These are phyloP conservation scores for Globisporangium paroecandrum DNA, from an alignment of 352 stramenopile genomes.

Conservation along the genomic window DNA sequence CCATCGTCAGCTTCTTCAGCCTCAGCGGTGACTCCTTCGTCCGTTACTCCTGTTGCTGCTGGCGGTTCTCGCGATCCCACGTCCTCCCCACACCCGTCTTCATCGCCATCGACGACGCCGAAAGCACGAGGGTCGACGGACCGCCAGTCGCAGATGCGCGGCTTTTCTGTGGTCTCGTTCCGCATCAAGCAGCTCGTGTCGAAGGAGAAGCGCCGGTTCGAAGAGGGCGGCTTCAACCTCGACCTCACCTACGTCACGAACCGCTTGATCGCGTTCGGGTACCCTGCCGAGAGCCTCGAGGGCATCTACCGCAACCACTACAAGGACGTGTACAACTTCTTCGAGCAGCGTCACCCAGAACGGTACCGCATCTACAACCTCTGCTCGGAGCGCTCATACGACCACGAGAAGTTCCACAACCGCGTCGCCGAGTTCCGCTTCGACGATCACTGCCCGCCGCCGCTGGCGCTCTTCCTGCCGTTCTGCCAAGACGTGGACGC, in stretches of 20 bases:
- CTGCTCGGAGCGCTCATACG: constrained; percentile 81
- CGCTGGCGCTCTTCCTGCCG: constrained; percentile 62
- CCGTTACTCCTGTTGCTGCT: neutral
- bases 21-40: neutral
- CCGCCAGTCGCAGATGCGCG: constrained; percentile 34
- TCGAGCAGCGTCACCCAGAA: constrained; percentile 73
- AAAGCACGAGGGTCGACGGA: constrained; percentile 12
- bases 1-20: neutral
- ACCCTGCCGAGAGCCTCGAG: constrained; percentile 85
- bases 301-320: constrained; percentile 89
- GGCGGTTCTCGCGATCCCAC: neutral
- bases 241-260: constrained; percentile 90
- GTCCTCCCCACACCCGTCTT: neutral
- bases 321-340: constrained; percentile 88
- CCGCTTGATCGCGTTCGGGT: constrained; percentile 87
- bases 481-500: constrained; percentile 66
- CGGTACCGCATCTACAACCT: constrained; percentile 92
- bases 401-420: constrained; percentile 75
- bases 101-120: constrained; percentile 6
- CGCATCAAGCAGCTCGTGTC: constrained; percentile 84
- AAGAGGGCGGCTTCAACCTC: constrained; percentile 88
- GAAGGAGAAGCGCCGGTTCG: constrained; percentile 88
- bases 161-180: constrained; percentile 43
- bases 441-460: constrained; percentile 84
- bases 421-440: constrained; percentile 79